Evolutionary conservation across 2,329 filamentous ascomycete species (phyloP), one percentile per base, ranked within the genome.

Genomic region (Monilinia polystroma): DNA sequence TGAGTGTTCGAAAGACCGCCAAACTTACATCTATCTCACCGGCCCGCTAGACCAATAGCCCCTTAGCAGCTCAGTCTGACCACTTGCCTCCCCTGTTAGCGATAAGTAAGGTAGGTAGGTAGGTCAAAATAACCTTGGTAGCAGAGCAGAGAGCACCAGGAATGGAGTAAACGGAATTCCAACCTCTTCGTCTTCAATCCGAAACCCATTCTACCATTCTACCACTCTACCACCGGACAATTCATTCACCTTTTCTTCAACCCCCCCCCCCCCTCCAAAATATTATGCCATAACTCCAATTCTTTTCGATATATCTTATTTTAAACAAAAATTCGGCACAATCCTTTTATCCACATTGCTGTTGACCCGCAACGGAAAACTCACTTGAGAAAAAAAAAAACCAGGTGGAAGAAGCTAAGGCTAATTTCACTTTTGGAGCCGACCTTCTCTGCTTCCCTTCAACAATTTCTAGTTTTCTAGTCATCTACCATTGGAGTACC

Each of bases 371-470:
- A 53, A 41, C 43, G 38, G 47, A 67, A 64, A 67, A 58, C 43
- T 58, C 54, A 14, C 41, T 45, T 55, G 49, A 60, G 43, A 38
- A 14, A 66, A 66, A 51, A 53, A 60, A 57, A 66, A 66, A 62
- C 43, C 57, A 49, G 53, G 41, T 57, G 51, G 52, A 57, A 53
- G 38, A 51, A 52, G 60, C 66, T 55, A 53, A 66, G 60, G 51
- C 45, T 32, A 58, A 58, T 65, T 59, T 65, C 66, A 52, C 60
- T 58, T 47, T 69, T 70, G 66, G 70, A 69, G 68, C 70, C 69
- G 67, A 58, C 63, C 62, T 59, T 64, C 41, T 51, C 56, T 66
- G 52, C 59, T 60, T 14, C 57, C 57, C 63, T 51, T 32, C 26
- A 64, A 45, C 56, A 64, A 52, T 29, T 58, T 63, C 23, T 23